Percentiles rank a stretch among this genome's conserved stretches.
Conservation (phyloP, 129 eudicot species). For the Lactuca saligna region DNA sequence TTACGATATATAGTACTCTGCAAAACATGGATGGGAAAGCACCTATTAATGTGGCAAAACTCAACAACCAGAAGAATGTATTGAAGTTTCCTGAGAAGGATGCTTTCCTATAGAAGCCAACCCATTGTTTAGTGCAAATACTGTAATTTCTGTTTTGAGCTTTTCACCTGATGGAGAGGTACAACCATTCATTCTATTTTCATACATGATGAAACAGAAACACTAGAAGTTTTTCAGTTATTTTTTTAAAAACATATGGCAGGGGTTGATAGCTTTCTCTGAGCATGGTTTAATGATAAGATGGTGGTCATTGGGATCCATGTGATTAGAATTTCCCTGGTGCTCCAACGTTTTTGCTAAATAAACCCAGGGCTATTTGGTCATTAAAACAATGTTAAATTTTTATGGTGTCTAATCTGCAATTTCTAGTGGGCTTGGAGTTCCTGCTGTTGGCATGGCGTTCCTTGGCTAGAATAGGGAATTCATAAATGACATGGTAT, state of each 20-base stretch:
- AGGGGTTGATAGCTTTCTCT: conserved; percentile 82
- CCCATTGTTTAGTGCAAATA: no score
- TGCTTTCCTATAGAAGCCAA: conserved; percentile 56
- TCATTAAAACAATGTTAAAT: no score
- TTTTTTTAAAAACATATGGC: no score
- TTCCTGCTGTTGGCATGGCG: conserved; percentile 99
- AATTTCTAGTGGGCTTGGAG: conserved; percentile 82
- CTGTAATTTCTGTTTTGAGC: no score
- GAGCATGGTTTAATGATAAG: conserved; percentile 76
- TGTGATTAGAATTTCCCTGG: conserved; percentile 73
- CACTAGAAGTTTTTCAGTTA: no score
- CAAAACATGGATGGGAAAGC: conserved; percentile 95
- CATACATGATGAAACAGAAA: no score
- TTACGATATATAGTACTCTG: conserved; percentile 58
- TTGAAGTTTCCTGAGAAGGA: conserved; percentile 84
- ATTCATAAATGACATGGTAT: conserved; percentile 99
- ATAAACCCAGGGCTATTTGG: conserved; percentile 23
- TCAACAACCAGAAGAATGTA: conserved; percentile 78
- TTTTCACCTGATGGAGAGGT: no score
- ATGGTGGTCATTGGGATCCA: conserved; percentile 89
- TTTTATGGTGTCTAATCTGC: no score
- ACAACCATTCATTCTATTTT: no score
- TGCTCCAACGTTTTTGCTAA: conserved; percentile 73
- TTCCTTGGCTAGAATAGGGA: conserved; percentile 96
- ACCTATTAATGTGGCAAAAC: conserved; percentile 87